Base-by-base conservation (phyloP, 2,329 filamentous ascomycete genomes). In the Aspergillus novofumigatus region DNA sequence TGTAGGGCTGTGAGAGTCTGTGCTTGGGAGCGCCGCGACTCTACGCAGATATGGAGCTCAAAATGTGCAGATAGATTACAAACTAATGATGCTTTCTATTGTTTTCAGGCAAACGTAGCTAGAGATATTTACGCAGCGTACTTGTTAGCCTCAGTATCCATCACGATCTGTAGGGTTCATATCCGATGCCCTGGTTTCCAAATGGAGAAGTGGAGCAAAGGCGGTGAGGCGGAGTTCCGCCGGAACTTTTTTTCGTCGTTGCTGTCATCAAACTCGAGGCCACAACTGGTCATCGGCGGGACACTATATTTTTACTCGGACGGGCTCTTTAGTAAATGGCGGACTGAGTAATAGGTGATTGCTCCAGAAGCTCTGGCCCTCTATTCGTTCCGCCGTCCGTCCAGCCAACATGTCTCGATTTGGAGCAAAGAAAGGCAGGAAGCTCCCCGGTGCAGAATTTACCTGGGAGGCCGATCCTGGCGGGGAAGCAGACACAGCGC, bases 401-500 rank as follows among this genome's bases (percentile, higher is more conserved):
- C n/a, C 10, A 6, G 20, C 53, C 25, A 60, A 21, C 48, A 77
- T 77, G 75, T 77, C 75, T 47, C 74, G 74, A 32, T 74, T 72
- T 53, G 72, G 69, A 55, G 70, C 67, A 32, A 73, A 70, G 60
- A 72, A 72, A 53, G 73, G 72, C 61, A 72, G 67, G 52, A 73
- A 70, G 56, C 64, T 73, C 20, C 75, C 75, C 20, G 75, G 75
- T 21, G 69, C 74, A 29, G 75, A 77, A 60, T 76, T 77, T 56
- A 72, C 67, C 41, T 77, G 74, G 74, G 72, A 76, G 47, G 66
- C 67, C 26, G 74, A 74, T 42, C 66, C 70, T 32, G 73, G 67
- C 53, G 74, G 77, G 62, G 66, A 74, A 57, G 67, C 71, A 38
- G 75, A 77, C 59, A 75, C 68, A 41, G 77, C 75, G 59, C 79